A percentile compares a stretch with the other conserved stretches of the same genome.
phyloP scores from a whole-genome alignment of 1,139 yeast genomes.

The Lodderomyces theae region DNA sequence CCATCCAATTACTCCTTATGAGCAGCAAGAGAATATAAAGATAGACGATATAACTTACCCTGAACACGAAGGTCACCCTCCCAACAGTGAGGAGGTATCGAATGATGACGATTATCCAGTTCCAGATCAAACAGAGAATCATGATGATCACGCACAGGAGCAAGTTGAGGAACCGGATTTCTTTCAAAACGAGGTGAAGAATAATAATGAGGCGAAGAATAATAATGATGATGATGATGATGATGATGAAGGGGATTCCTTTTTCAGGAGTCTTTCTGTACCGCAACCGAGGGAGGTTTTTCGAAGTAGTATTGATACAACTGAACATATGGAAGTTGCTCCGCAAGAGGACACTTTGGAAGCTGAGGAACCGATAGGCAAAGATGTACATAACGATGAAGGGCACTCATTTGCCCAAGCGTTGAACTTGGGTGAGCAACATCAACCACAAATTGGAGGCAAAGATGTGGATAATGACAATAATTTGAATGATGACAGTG shows the following conservation, averaged over 20 bases:
- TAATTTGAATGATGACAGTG: background rate
- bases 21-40: background rate
- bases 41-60: slow-evolving; percentile 4
- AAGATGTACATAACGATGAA: background rate
- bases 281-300: slow-evolving; percentile 2
- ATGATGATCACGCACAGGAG: background rate
- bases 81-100: background rate
- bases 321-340: slow-evolving; percentile 3
- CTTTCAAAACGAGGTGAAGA: too few relatives aligned
- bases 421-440: background rate
- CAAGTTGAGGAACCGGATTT: background rate
- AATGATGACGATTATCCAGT: background rate
- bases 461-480: background rate
- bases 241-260: slow-evolving; percentile 1
- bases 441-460: background rate
- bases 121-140: background rate
- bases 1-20: slow-evolving; percentile 3
- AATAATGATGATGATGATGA: background rate
- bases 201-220: too few relatives aligned
- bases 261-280: slow-evolving; percentile 1
- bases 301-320: slow-evolving; percentile 4
- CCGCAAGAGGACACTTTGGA: background rate
- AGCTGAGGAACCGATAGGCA: background rate
- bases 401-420: background rate
- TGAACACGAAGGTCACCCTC: background rate